These are phyloP conservation scores for Starmerella vitae DNA, from an alignment of 805 yeast genomes.

Conservation along the genomic window DNA sequence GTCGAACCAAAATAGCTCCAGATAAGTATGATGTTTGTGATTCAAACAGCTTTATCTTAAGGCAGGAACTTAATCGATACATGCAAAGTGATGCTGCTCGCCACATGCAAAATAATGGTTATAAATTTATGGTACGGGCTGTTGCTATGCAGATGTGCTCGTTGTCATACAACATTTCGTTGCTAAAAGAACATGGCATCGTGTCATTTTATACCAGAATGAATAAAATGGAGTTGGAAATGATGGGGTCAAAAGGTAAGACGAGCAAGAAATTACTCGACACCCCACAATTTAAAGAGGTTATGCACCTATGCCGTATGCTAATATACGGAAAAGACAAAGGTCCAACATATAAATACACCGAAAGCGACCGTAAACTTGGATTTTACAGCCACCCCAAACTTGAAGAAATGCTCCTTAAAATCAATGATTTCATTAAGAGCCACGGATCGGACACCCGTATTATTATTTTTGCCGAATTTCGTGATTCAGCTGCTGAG, in stretches of 20 bases:
- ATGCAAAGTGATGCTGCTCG: constrained; percentile 19
- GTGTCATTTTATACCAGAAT: constrained; percentile 56
- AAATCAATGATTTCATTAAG: constrained; percentile 43
- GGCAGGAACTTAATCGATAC: constrained; percentile 45
- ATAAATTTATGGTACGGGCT: constrained; percentile 21
- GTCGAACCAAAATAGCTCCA: constrained; percentile 48
- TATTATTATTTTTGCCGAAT: constrained; percentile 78
- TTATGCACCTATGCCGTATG: constrained; percentile 36
- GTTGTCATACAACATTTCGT: constrained; percentile 43
- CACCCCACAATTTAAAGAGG: constrained; percentile 34
- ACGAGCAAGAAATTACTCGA: constrained; percentile 50
- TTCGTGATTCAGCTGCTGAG: constrained; percentile 80
- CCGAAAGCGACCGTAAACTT: constrained; percentile 6
- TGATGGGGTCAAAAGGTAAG: constrained; percentile 21
- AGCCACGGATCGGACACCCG: constrained; percentile 34
- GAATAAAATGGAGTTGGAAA: constrained; percentile 35
- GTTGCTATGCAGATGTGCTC: constrained; percentile 46
- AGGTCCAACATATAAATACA: constrained; percentile 12
- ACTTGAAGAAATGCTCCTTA: constrained; percentile 43
- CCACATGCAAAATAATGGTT: constrained; percentile 9
- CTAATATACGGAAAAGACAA: constrained; percentile 27
- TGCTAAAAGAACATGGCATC: constrained; percentile 68
- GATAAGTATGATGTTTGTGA: constrained; percentile 46
- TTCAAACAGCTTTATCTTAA: constrained; percentile 30
- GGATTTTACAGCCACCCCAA: constrained; percentile 57